Base-by-base conservation (phyloP, 2,329 filamentous ascomycete species). In the Cladosporium cucumerinum region DNA sequence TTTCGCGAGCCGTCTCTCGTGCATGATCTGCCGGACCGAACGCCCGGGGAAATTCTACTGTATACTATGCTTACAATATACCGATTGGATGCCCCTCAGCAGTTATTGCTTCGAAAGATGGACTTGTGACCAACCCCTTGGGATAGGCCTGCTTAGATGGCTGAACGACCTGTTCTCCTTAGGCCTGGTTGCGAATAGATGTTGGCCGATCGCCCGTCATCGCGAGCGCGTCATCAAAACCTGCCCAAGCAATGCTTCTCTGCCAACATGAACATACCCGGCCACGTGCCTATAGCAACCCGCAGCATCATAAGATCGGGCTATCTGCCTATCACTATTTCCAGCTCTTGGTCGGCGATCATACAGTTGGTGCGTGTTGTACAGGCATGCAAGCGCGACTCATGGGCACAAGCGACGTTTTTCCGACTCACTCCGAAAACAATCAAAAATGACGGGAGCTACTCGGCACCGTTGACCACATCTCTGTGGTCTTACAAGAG, bases 21-120 rank as follows among this genome's bases (percentile, higher is more conserved):
- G 26, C 25, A 32, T 54, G 51, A 54, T 54, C 51, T 28, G n/a
- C 51, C 51, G 51, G 51, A 54, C 51, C 51, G 51, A 54, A 54
- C 51, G 26, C 26, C 51, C 25, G 51, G 51, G 51, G 26, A 54
- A 54, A 32, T 12, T 21, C 25, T 30, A 18, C n/a, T 26, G 25
- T 51, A 11, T 43, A 18, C 2, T 52, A 5, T 43, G 36, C 18
- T 10, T 32, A 11, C 26, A 30, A 18, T n/a, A 11, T 3, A 11
- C 26, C 14, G 18, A 43, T 43, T 43, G 18, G 36, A n/a, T 43
- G 36, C 18, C 36, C 7, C 6, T n/a, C 36, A n/a, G 36, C 18
- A 43, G 18, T 26, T 26, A 5, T 30, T 11, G 25, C 25, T 28
- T 32, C 5, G 2, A 18, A 4, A 12, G 18, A n/a, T 28, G 28